Base-by-base conservation (phyloP, 495 filamentous ascomycete species). In the Choiromyces venosus region DNA sequence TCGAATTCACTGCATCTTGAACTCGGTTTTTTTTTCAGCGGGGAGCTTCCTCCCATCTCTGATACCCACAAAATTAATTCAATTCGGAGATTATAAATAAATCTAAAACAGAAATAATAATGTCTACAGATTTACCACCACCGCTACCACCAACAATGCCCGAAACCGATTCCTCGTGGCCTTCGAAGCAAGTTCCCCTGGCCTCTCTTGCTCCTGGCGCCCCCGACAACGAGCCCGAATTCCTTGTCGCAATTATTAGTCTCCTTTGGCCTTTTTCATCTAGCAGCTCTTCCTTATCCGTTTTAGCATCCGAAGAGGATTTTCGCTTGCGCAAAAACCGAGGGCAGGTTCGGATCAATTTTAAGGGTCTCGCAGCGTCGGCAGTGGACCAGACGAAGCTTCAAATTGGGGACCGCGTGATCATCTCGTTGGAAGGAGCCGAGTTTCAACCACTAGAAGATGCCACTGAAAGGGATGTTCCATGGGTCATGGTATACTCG, bases 211-310 rank as follows among this genome's bases (percentile, higher is more conserved):
- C 52, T 61, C 72, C 72, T 42, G 61, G 64, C 21, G 36, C 64
- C 40, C n/a, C n/a, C 40, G 21, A 38, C 39, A 66, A 64, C 42
- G 25, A 70, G 65, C 37, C 67, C 21, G 66, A 46, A 18, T 73
- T 83, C n/a, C 84, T 93, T 37, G 82, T 84, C 68, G 93, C 90
- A 19, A 85, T 92, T 1, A 89, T 97, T 42, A 92, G 91, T 7
- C 88, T 99, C 25, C 88, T 93, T 65, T 97, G 95, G 94, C 95
- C 95, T 0, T 99, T 91, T 82, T 96, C 91, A 42, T 89, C 89
- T 8, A 90, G 91, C 19, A 89, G 86, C 9, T 85, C 86, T 52
- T 89, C 88, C 14, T 83, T 92, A 74, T 89, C 92, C 67, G 87
- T 99, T 39, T 87, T 93, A 3, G 86, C 97, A 6, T 91, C 91